Evolutionary conservation across 345 rosid genomes (phyloP), one percentile per base, ranked within the genome.

Genomic region (Lepidium didymum): DNA sequence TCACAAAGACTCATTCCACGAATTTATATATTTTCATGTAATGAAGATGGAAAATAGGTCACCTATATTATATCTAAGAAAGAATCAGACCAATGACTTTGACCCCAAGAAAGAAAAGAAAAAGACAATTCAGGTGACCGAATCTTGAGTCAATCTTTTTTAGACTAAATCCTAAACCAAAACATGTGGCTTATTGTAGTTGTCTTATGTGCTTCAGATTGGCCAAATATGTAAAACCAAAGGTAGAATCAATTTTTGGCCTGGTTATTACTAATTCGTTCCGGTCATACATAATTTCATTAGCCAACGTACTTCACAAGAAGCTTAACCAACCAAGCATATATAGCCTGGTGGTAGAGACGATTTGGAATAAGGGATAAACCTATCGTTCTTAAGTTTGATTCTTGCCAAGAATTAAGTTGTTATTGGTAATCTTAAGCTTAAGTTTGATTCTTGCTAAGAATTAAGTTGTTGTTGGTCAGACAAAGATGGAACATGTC

Each of bases 51-150:
- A 34, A 61, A 61, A 9, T 45, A 31, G 75, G 31, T 51, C 29
- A 61, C 68, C 61, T 31, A 42, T 19, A 40, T 18, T 16, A 47
- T 25, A 40, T 50, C 36, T 19, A 31, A 41, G 53, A 36, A 50
- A 29, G 29, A 69, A 40, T 7, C 59, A 38, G 35, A 8, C 46
- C 58, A 51, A 14, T 60, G 67, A 40, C 74, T 50, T 69, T 51
- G 60, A 70, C 61, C 42, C 16, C 3, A 37, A 16, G 36, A 3
- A 31, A 18, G 0, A 18, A 23, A n/a, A 37, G 8, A 38, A 10
- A 27, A 11, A 38, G 4, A 23, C 6, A 44, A 43, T 60, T 29
- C 59, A 69, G 52, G 56, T 38, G 60, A 59, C 27, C 36, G 23
- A 44, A 16, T 69, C 40, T 69, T 59, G 6, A 38, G 25, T 29